Evolutionary conservation across 169 alveolate species (phyloP).

Genomic region (Eimeria brunetti): DNA sequence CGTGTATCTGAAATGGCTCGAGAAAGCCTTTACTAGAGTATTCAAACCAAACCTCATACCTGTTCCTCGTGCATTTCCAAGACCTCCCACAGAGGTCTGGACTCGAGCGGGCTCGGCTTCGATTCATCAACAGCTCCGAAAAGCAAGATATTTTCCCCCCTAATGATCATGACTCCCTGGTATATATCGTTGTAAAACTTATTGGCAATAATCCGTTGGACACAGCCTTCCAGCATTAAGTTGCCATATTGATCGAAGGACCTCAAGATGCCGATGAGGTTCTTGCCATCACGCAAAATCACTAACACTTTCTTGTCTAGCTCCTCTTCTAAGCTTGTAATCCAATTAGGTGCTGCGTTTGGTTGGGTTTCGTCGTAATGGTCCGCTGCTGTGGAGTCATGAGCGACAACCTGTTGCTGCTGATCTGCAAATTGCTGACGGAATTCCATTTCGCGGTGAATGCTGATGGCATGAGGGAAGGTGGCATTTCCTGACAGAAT

Average conservation of each 20-base stretch:
- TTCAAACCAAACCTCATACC: slow-evolving; percentile 25
- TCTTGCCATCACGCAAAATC: slow-evolving; percentile 81
- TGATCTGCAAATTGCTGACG: slow-evolving; percentile 56
- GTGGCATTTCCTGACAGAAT: slow-evolving; percentile 15
- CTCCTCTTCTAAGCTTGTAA: slow-evolving; percentile 80
- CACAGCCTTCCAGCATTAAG: slow-evolving; percentile 79
- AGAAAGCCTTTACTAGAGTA: background rate
- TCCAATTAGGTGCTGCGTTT: slow-evolving; percentile 79
- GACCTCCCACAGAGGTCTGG: slow-evolving; percentile 79
- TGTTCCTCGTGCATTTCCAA: slow-evolving; percentile 71
- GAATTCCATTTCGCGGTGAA: slow-evolving; percentile 69
- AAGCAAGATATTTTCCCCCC: slow-evolving; percentile 83
- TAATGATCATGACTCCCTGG: slow-evolving; percentile 80
- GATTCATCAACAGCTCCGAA: slow-evolving; percentile 82
- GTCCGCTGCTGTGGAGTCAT: slow-evolving; percentile 62
- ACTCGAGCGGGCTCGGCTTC: slow-evolving; percentile 58
- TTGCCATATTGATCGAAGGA: slow-evolving; percentile 83
- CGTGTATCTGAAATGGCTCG: background rate
- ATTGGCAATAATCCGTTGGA: slow-evolving; percentile 68
- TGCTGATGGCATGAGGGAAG: slow-evolving; percentile 56
- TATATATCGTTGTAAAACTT: slow-evolving; percentile 71
- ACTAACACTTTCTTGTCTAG: slow-evolving; percentile 81
- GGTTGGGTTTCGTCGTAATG: slow-evolving; percentile 63
- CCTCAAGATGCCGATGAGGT: slow-evolving; percentile 79
- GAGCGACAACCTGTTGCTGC: slow-evolving; percentile 52